Evolutionary conservation across 176 grass and related monocot species (phyloP), one percentile per base, ranked within the genome.

Genomic region (Tillandsia leiboldiana): DNA sequence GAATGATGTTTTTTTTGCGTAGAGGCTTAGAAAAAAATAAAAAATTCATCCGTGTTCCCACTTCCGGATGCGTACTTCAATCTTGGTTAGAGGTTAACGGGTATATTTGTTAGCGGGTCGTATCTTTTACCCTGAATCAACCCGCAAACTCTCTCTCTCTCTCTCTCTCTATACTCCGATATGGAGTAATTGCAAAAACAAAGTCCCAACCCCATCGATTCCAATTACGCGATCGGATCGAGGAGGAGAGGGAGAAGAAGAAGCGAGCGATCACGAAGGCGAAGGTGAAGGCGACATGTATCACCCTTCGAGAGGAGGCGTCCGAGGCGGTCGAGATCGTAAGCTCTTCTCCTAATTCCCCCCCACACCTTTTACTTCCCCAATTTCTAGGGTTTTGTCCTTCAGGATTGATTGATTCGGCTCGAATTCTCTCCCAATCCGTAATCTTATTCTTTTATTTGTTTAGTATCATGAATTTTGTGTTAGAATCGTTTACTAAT

Each of bases 241-340:
- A 58, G 15, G 18, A 58, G 18, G 54, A 56, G 2, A 8, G 20
- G n/a, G 56, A 18, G 56, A 9, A 22, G 20, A 33, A 33, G 29
- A 33, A 33, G 29, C 29, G 29, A 6, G 29, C 29, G 29, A 33
- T 33, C 29, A 33, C 29, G 56, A 59, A 59, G 14, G n/a, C 56
- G 3, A 58, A 57, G 53, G 67, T 27, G 24, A 24, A 24, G 12
- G 51, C 50, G 67, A 73, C 51, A 96, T 96, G 94, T 92, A 92
- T 68, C 94, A 97, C 85, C 94, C 94, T 2, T 83, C 94, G 22
- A 81, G 94, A 83, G 94, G 94, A 79, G 94, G 94, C 47, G 94
- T 97, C 75, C 88, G 94, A 48, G 94, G 94, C 71, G 94, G 89
- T 15, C 87, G 89, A 74, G 94, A 97, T 75, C 89, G 94, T 97